These are phyloP conservation scores for Diaporthe amygdali DNA, from an alignment of 2,329 filamentous ascomycete species.

Conservation along the genomic window DNA sequence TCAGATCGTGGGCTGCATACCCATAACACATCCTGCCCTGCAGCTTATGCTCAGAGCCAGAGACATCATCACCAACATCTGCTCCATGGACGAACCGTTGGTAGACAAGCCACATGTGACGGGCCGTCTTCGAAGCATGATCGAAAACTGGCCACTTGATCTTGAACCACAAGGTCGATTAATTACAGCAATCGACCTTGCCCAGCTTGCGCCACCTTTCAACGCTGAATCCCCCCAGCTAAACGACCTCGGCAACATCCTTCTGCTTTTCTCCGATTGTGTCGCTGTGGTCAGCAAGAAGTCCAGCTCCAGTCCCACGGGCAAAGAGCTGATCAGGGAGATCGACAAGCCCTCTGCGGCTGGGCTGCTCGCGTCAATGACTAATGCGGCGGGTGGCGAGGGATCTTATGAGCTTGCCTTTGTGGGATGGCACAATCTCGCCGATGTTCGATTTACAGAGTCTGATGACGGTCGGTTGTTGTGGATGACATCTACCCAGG, in stretches of 20 bases:
- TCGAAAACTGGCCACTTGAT: slow-evolving; percentile 77
- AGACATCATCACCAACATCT: slow-evolving; percentile 95
- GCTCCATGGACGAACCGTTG: slow-evolving; percentile 79
- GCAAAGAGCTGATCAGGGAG: slow-evolving; percentile 81
- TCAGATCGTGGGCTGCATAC: slow-evolving; percentile 86
- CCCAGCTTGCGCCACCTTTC: slow-evolving; percentile 78
- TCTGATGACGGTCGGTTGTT: slow-evolving; percentile 67
- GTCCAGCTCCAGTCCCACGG: slow-evolving; percentile 65
- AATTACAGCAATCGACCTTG: slow-evolving; percentile 80
- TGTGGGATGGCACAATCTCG: slow-evolving; percentile 72
- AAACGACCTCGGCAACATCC: slow-evolving; percentile 66
- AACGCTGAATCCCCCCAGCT: slow-evolving; percentile 42
- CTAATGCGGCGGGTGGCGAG: slow-evolving; percentile 64
- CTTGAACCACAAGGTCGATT: slow-evolving; percentile 79
- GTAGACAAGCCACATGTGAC: slow-evolving; percentile 76
- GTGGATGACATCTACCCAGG: slow-evolving; percentile 70
- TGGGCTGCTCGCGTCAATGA: slow-evolving; percentile 66
- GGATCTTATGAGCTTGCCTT: slow-evolving; percentile 76
- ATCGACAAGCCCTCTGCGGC: slow-evolving; percentile 79
- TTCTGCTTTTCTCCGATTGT: slow-evolving; percentile 85
- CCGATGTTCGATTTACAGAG: slow-evolving; percentile 76
- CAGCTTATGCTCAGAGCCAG: slow-evolving; percentile 84
- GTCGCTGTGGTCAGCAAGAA: slow-evolving; percentile 79
- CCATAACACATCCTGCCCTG: slow-evolving; percentile 84
- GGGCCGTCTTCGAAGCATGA: slow-evolving; percentile 75